These are phyloP conservation scores for Chaetoceros muelleri DNA, from an alignment of 108 stramenopile species.

Conservation along the genomic window DNA sequence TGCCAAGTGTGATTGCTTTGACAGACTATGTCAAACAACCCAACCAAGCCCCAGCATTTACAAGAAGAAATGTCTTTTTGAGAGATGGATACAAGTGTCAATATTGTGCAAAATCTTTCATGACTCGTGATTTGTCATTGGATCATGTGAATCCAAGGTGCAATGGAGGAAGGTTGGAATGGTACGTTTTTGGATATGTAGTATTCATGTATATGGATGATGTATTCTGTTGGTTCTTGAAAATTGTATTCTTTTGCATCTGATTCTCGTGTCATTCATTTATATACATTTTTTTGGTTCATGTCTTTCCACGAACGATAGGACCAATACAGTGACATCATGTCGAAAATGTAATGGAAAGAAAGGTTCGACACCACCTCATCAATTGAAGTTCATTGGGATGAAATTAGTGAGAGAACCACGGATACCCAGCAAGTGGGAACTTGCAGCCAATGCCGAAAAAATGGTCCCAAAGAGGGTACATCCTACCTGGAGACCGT, in stretches of 20 bases:
- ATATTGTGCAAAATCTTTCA: constrained; percentile 58
- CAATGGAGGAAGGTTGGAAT: constrained; percentile 51
- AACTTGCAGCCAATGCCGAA: constrained; percentile 49
- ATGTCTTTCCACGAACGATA: neutral
- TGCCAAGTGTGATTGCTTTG: constrained; percentile 72
- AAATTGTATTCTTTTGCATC: neutral
- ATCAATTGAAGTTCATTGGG: constrained; percentile 36
- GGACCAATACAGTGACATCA: constrained; percentile 74
- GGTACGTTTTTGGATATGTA: constrained; percentile 24
- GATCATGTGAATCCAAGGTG: constrained; percentile 75
- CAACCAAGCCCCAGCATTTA: constrained; percentile 50
- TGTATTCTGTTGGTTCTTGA: neutral
- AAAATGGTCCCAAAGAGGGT: constrained; percentile 65
- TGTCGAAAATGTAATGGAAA: constrained; percentile 70
- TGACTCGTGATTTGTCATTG: constrained; percentile 59
- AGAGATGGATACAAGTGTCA: constrained; percentile 79
- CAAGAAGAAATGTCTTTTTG: constrained; percentile 74
- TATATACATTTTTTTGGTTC: neutral
- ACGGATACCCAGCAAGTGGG: constrained; percentile 36
- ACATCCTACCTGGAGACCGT: constrained; percentile 73
- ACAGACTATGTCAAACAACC: constrained; percentile 52
- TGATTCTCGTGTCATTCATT: neutral
- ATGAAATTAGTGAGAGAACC: constrained; percentile 52
- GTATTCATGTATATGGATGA: neutral
- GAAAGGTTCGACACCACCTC: constrained; percentile 50